Evolutionary conservation across 164 flowering plant species (phyloP).

Genomic region (Stephania yunnanensis): DNA sequence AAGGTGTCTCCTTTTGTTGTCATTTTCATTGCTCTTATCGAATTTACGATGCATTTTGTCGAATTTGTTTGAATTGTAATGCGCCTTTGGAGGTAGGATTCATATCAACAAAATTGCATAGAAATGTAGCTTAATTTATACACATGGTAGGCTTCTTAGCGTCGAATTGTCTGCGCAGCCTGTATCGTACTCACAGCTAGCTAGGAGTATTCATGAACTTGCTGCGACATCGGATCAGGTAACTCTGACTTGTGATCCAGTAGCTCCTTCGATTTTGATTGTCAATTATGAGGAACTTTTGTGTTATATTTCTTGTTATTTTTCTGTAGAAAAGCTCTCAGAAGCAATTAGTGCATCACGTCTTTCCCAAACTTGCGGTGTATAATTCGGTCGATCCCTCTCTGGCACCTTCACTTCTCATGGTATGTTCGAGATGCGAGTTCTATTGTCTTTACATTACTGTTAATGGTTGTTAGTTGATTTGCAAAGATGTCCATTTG

Average conservation of each 20-base stretch:
- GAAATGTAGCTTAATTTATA: not conserved
- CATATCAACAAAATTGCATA: not conserved
- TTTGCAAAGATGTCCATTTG: not conserved
- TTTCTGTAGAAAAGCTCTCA: constrained; percentile 77
- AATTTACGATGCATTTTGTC: not conserved
- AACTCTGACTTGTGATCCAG: constrained; percentile 1
- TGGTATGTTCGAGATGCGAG: constrained; percentile 41
- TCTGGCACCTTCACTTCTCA: constrained; percentile 94
- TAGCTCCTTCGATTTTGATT: not conserved
- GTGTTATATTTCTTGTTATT: constrained; percentile 4
- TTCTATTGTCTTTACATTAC: not conserved
- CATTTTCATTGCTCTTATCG: not conserved
- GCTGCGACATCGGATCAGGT: constrained; percentile 98
- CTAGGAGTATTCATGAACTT: constrained; percentile 93
- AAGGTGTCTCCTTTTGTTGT: constrained; percentile 27
- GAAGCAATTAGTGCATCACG: constrained; percentile 83
- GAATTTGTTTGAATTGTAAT: not conserved
- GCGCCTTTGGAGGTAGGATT: not conserved
- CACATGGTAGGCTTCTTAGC: not conserved
- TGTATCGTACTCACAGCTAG: constrained; percentile 92
- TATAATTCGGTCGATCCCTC: constrained; percentile 99
- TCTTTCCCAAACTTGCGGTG: constrained; percentile 96
- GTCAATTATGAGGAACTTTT: not conserved
- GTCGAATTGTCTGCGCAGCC: constrained; percentile 41
- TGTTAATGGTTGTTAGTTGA: not conserved